A percentile compares a stretch with the other conserved stretches of the same genome.
These are phyloP conservation scores for Chlorella sorokiniana DNA, from an alignment of 139 green algal species.

Conservation along the genomic window DNA sequence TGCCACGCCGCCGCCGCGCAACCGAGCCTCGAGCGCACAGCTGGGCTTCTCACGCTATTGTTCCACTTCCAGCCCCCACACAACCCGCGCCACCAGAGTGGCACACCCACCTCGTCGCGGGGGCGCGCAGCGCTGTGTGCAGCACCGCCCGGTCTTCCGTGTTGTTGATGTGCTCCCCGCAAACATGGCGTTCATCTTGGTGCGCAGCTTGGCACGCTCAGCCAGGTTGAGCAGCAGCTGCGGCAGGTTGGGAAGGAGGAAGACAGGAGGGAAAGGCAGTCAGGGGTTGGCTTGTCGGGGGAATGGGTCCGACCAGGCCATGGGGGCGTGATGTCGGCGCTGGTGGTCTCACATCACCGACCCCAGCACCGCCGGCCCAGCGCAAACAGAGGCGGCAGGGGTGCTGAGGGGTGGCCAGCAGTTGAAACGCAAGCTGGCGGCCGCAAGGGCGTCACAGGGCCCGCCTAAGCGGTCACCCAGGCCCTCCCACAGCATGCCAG, in stretches of 20 bases:
- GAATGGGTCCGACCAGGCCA: not conserved
- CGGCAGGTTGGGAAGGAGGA: constrained; percentile 64
- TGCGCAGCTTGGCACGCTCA: constrained; percentile 72
- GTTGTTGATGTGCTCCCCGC: constrained; percentile 92
- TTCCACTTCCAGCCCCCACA: too few relatives aligned
- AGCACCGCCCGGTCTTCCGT: constrained; percentile 97
- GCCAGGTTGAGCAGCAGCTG: constrained; percentile 82
- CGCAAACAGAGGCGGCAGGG: too few relatives aligned
- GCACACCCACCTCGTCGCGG: constrained; percentile 72
- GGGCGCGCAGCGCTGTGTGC: constrained; percentile 92
- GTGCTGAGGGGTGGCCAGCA: too few relatives aligned
- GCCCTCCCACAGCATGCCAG: too few relatives aligned
- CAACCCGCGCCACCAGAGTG: not conserved
- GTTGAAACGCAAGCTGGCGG: too few relatives aligned
- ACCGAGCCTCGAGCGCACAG: too few relatives aligned
- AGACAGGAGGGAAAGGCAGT: not conserved
- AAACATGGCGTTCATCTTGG: constrained; percentile 99
- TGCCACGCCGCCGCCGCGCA: too few relatives aligned
- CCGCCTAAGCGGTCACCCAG: too few relatives aligned
- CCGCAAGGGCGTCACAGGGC: too few relatives aligned
- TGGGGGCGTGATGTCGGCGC: not conserved
- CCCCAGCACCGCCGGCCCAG: too few relatives aligned
- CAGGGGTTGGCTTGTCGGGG: not conserved
- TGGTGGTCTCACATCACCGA: too few relatives aligned
- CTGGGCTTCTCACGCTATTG: too few relatives aligned